A percentile compares a stretch with the other conserved stretches of the same genome.
These are phyloP conservation scores for Candida quercuum DNA, from an alignment of 805 yeast species.

Conservation along the genomic window DNA sequence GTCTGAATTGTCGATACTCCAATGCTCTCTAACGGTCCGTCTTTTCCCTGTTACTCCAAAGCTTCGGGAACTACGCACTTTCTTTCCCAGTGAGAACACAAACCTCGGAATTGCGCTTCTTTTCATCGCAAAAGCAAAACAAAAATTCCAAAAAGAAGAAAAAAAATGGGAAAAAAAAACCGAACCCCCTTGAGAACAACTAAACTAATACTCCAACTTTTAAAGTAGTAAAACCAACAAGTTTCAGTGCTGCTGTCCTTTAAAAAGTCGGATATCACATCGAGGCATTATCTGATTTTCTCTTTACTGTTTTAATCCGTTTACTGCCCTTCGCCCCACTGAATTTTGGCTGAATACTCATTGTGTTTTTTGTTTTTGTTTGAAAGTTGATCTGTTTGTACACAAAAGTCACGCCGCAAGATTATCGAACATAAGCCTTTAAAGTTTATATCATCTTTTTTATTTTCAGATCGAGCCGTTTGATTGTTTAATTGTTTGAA, in stretches of 20 bases:
- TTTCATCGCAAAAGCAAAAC: background rate
- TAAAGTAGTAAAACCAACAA: background rate
- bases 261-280: background rate
- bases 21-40: background rate
- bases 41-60: background rate
- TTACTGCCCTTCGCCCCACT: background rate
- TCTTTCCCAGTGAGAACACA: too few species aligned
- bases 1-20: too few species aligned
- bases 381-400: background rate
- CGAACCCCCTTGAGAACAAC: background rate
- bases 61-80: too few species aligned
- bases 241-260: background rate
- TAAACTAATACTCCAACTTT: background rate
- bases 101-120: background rate
- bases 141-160: background rate
- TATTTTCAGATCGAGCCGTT: background rate
- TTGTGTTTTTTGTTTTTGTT: background rate
- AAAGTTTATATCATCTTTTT: too few species aligned
- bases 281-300: background rate
- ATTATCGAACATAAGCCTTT: background rate
- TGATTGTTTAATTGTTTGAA: background rate
- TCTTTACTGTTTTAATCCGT: background rate
- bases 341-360: background rate
- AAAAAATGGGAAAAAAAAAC: background rate
- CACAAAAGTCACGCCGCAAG: background rate